Conservation (phyloP, 495 filamentous ascomycete genomes). For the Penicillium mononematosum region DNA sequence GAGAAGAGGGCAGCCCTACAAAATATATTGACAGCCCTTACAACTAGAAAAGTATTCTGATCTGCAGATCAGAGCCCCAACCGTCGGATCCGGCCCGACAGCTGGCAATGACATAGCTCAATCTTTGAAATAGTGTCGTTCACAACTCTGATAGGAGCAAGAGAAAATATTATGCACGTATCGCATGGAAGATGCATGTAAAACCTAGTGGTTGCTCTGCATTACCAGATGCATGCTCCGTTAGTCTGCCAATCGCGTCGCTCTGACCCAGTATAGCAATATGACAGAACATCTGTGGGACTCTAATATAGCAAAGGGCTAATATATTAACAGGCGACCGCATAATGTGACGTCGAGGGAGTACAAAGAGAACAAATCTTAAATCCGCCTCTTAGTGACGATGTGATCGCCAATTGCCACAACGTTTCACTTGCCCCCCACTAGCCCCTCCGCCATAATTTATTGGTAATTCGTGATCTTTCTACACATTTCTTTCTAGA, state of each 20-base stretch:
- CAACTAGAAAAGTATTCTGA: neutral
- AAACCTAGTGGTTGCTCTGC: neutral
- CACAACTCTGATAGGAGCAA: slow-evolving; percentile 7
- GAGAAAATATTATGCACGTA: neutral
- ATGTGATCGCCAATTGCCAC: slow-evolving; percentile 16
- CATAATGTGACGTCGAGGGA: slow-evolving; percentile 11
- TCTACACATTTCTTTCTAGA: slow-evolving; percentile 3
- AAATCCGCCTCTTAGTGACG: neutral
- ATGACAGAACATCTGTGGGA: slow-evolving; percentile 12
- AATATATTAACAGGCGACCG: slow-evolving; percentile 2
- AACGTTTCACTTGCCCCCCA: slow-evolving; percentile 11
- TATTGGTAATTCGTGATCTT: slow-evolving; percentile 1
- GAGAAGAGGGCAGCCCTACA: neutral
- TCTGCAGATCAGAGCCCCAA: neutral
- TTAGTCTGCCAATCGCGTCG: slow-evolving; percentile 8
- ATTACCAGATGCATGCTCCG: neutral
- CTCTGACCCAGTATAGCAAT: slow-evolving; percentile 3
- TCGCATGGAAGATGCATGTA: slow-evolving; percentile 9
- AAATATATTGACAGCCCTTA: neutral
- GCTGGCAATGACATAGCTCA: slow-evolving; percentile 7
- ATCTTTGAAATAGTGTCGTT: neutral
- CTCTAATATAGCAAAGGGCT: slow-evolving; percentile 1
- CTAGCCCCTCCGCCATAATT: slow-evolving; percentile 8
- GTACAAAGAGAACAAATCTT: slow-evolving; percentile 8
- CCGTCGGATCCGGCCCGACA: slow-evolving; percentile 6